phyloP scores from a whole-genome alignment of 2,329 filamentous ascomycete genomes.

The Pseudocercospora fuligena region DNA sequence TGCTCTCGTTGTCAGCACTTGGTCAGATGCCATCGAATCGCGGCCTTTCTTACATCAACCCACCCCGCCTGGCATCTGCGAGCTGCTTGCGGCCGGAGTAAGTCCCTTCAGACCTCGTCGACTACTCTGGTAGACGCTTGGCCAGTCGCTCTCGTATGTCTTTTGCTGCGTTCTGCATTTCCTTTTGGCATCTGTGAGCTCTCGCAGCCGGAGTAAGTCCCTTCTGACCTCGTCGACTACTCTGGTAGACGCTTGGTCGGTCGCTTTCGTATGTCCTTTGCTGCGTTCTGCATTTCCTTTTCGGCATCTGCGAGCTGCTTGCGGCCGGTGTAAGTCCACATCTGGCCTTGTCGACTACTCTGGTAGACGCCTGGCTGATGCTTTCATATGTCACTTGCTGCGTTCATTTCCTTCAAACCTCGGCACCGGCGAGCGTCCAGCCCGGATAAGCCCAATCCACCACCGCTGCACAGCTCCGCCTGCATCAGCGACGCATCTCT shows the following conservation, averaged over 20 bases:
- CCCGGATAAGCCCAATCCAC: not conserved
- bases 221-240: not conserved
- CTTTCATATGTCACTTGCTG: not conserved
- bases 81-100: conserved; percentile 13
- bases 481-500: conserved; percentile 9
- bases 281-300: not conserved
- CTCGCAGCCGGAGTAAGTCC: conserved; percentile 16
- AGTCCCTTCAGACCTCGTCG: conserved; percentile 6
- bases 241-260: conserved; percentile 2
- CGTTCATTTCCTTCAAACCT: not conserved
- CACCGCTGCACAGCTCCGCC: not conserved
- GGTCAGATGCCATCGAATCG: too few species aligned
- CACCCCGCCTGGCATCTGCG: conserved; percentile 11
- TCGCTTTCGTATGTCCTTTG: conserved; percentile 3
- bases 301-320: conserved; percentile 5
- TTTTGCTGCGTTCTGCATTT: not conserved
- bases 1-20: too few species aligned
- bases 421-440: not conserved
- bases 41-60: too few species aligned
- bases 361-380: not conserved
- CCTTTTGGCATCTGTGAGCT: conserved; percentile 15
- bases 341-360: not conserved
- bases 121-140: conserved; percentile 8
- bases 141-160: not conserved
- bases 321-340: conserved; percentile 4